phyloP scores from a whole-genome alignment of 768 basidiomycete genomes.

The Phanerodontia chrysosporium region DNA sequence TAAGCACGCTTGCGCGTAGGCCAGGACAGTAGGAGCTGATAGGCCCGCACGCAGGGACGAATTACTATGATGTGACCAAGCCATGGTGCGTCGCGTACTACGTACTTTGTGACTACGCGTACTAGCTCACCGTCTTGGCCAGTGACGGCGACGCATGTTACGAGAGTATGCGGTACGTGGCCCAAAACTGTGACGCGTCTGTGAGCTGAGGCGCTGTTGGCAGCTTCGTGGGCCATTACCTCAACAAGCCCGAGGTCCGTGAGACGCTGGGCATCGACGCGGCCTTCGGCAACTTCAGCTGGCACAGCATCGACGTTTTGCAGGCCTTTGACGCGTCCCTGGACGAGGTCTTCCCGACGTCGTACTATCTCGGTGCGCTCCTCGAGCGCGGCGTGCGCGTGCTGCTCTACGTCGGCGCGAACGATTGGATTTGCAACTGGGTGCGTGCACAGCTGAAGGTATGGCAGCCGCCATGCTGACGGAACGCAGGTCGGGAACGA shows the following conservation, averaged over 20 bases:
- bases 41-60: conserved; percentile 39
- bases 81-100: neutral
- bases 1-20: no score
- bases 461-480: neutral
- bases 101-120: no score
- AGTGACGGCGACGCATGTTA: conserved; percentile 17
- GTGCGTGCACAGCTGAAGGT: conserved; percentile 13
- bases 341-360: conserved; percentile 35
- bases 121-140: neutral
- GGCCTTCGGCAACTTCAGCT: conserved; percentile 37
- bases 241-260: conserved; percentile 54
- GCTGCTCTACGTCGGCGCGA: conserved; percentile 52
- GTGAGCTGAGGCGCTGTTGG: neutral
- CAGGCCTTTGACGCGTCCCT: conserved; percentile 38
- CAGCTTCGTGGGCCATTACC: conserved; percentile 40
- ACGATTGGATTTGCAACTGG: conserved; percentile 60
- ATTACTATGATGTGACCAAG: conserved; percentile 69
- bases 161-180: conserved; percentile 33
- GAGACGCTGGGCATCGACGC: conserved; percentile 60
- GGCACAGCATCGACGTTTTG: conserved; percentile 39
- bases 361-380: conserved; percentile 45
- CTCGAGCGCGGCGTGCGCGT: conserved; percentile 51
- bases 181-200: neutral
- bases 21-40: no score
- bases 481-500: conserved; percentile 48